A percentile compares a stretch with the other conserved stretches of the same genome.
These are phyloP conservation scores for Nicotiana knightiana DNA, from an alignment of 257 asterid species.

Conservation along the genomic window DNA sequence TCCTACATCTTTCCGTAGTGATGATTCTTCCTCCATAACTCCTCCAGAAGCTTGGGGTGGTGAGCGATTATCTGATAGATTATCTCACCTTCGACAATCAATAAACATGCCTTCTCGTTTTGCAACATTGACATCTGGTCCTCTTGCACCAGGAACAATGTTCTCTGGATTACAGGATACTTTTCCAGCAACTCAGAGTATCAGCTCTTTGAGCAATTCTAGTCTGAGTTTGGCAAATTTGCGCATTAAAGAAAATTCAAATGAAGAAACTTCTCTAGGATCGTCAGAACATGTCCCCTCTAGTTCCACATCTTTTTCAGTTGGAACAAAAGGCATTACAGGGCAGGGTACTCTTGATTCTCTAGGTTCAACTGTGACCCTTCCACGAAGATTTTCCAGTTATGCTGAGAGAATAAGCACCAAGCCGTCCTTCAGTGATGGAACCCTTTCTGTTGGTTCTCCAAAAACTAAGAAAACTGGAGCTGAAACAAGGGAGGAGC, in stretches of 20 bases:
- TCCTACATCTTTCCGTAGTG: conserved; percentile 43
- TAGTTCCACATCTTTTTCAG: conserved; percentile 32
- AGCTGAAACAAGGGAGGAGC: conserved; percentile 83
- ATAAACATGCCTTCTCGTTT: conserved; percentile 64
- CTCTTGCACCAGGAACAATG: conserved; percentile 48
- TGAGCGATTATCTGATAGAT: conserved; percentile 67
- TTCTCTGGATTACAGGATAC: conserved; percentile 62
- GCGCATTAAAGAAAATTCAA: conserved; percentile 27
- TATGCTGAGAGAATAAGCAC: conserved; percentile 95
- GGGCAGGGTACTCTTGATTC: conserved; percentile 49
- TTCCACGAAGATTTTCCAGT: conserved; percentile 69
- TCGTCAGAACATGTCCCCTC: conserved; percentile 47
- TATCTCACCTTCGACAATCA: conserved; percentile 54
- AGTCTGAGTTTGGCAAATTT: conserved; percentile 47
- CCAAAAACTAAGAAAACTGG: conserved; percentile 90
- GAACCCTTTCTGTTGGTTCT: conserved; percentile 52
- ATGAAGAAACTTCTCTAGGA: conserved; percentile 42
- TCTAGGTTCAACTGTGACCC: conserved; percentile 49
- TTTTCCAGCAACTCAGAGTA: conserved; percentile 38
- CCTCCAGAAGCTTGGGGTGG: conserved; percentile 99
- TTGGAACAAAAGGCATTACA: conserved; percentile 35
- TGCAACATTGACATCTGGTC: conserved; percentile 46
- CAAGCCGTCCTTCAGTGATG: conserved; percentile 51
- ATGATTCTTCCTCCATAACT: conserved; percentile 64
- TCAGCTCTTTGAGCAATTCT: conserved; percentile 41